These are phyloP conservation scores for Abrus pulchellus DNA, from an alignment of 306 rosid species.

Conservation along the genomic window DNA sequence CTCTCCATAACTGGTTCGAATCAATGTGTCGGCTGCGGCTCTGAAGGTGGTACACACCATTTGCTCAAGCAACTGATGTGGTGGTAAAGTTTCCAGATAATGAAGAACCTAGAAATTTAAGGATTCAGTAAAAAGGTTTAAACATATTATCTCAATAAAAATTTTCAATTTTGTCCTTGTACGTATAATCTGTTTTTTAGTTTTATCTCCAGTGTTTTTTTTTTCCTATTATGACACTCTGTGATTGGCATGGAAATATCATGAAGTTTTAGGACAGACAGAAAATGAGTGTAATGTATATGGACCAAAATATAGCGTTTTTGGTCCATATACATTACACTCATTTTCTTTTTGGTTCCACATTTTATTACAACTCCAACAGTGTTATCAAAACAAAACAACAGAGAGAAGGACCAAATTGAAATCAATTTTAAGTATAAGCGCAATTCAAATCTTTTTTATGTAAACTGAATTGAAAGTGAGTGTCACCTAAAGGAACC, in stretches of 20 bases:
- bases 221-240: not conserved
- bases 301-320: too few relatives aligned
- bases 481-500: too few relatives aligned
- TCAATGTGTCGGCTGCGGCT: constrained; percentile 75
- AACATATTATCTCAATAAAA: not conserved
- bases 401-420: too few relatives aligned
- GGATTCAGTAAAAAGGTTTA: not conserved
- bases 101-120: constrained; percentile 65
- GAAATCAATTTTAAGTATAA: too few relatives aligned
- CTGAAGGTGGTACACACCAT: constrained; percentile 80
- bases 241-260: not conserved
- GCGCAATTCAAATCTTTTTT: too few relatives aligned
- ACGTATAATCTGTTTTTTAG: not conserved
- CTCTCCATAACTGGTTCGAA: constrained; percentile 72
- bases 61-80: constrained; percentile 90
- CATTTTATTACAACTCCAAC: too few relatives aligned
- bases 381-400: too few relatives aligned
- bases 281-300: too few relatives aligned
- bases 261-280: not conserved
- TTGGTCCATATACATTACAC: too few relatives aligned
- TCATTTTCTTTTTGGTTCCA: too few relatives aligned
- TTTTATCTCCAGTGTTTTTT: not conserved
- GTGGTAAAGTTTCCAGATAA: constrained; percentile 78
- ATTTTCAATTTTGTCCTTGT: not conserved
- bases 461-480: too few relatives aligned